A percentile compares a stretch with the other conserved stretches of the same genome.
Evolutionary conservation across 1,284 basidiomycete genomes (phyloP).

Genomic region (Trichosporon sp.): DNA sequence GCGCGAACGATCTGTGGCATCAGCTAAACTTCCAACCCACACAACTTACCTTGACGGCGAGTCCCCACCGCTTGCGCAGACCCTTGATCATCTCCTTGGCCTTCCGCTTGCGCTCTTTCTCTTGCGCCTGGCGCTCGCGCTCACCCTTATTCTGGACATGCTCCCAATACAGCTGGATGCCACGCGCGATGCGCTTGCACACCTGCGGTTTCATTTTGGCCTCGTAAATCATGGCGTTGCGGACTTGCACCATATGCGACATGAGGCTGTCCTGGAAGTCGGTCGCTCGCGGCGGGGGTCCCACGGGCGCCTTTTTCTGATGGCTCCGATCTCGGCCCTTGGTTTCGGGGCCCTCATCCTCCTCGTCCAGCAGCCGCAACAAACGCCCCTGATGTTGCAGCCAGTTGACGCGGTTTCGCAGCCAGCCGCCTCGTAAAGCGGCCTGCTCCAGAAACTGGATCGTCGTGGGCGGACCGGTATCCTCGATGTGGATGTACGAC

Average conservation of each 20-base stretch:
- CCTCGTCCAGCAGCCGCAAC: slow-evolving; percentile 47
- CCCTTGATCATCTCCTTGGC: slow-evolving; percentile 69
- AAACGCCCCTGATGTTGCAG: slow-evolving; percentile 48
- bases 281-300: slow-evolving; percentile 30
- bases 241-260: slow-evolving; percentile 48
- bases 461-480: slow-evolving; percentile 53
- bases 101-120: slow-evolving; percentile 62
- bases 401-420: slow-evolving; percentile 55
- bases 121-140: slow-evolving; percentile 60
- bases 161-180: slow-evolving; percentile 76
- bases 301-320: slow-evolving; percentile 13
- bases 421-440: slow-evolving; percentile 55
- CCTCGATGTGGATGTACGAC: slow-evolving; percentile 59
- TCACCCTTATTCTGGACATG: slow-evolving; percentile 60
- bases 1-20: slow-evolving; percentile 60
- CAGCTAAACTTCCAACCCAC: neutral
- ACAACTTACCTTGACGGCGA: slow-evolving; percentile 73
- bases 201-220: slow-evolving; percentile 45
- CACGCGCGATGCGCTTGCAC: slow-evolving; percentile 59
- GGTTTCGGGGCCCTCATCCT: slow-evolving; percentile 33
- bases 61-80: slow-evolving; percentile 65
- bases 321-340: slow-evolving; percentile 16
- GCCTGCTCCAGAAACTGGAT: slow-evolving; percentile 52
- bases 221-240: slow-evolving; percentile 46
- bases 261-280: slow-evolving; percentile 49